Base-by-base conservation (phyloP, 176 grass and related monocot species). In the Bromus sterilis region DNA sequence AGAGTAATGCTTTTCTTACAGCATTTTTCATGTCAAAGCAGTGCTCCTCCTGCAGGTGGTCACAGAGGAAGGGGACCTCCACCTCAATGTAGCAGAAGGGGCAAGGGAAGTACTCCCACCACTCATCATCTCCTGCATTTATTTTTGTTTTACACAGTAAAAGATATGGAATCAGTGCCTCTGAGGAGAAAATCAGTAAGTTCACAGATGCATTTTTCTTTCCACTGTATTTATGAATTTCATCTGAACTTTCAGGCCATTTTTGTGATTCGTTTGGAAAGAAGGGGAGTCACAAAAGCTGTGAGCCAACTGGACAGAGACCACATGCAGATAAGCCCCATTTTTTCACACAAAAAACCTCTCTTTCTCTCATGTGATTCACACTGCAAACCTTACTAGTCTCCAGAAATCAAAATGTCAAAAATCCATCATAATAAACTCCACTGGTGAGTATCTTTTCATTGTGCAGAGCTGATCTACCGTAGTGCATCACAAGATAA, bases 41-140 rank as follows among this genome's bases (percentile, higher is more conserved):
- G 63, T 93, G 91, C 63, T 93, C 91, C 76, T 93, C 87, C 67
- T 89, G 84, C 6, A 93, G 87, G 76, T 93, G 91, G 46, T 71
- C 76, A 15, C 71, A 82, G 39, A 93, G 75, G 61, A 85, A 93
- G 7, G 65, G 87, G 11, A 93, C 44, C 66, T 87, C 80, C 42
- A 93, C 84, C 62, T 93, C 87, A 33, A 89, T 68, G 68, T 84
- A 89, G 71, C 91, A 93, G 82, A 82, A 93, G 7, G 91, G 87
- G 84, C 91, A 93, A 9, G 91, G 87, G 75, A 93, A 89, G 75
- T 89, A 93, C 56, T 93, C 91, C 91, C 77, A 85, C 66, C 68
- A 82, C 53, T 89, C 87, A 61, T 89, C 87, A 20, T 82, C 91
- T 68, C 84, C 91, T 92, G 82, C 9, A 82, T 9, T 2, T 24